These are phyloP conservation scores for Citrus reticulata DNA, from an alignment of 345 rosid species.

Conservation along the genomic window DNA sequence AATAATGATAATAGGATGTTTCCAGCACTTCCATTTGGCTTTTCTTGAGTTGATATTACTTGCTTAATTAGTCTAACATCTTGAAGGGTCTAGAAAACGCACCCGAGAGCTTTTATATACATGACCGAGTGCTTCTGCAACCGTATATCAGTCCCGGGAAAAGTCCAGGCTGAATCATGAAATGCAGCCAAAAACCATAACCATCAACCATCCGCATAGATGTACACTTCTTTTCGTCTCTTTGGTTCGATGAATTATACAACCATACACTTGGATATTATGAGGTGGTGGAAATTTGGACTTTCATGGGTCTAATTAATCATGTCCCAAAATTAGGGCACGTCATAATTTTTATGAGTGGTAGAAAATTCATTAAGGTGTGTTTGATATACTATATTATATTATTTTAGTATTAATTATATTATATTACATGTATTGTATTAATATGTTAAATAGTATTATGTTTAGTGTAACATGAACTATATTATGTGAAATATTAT, in stretches of 20 bases:
- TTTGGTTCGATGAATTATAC: background rate
- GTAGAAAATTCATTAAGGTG: background rate
- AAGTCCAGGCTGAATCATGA: background rate
- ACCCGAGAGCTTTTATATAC: background rate
- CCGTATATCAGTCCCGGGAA: background rate
- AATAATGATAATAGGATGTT: conserved; percentile 10
- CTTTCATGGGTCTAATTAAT: background rate
- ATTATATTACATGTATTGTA: no score
- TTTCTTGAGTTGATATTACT: background rate
- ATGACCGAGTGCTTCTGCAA: background rate
- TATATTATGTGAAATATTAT: no score
- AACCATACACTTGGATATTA: conserved; percentile 14
- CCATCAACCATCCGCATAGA: background rate
- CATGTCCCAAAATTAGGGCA: background rate
- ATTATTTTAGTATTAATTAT: no score
- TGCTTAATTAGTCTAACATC: background rate
- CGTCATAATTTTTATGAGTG: background rate
- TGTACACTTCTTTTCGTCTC: background rate
- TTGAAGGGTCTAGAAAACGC: conserved; percentile 17
- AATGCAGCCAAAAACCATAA: background rate
- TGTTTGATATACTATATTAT: no score
- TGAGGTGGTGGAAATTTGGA: background rate
- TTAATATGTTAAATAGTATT: no score
- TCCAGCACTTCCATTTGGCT: conserved; percentile 18
- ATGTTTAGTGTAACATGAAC: no score